These are phyloP conservation scores for Eremomyces bilateralis DNA, from an alignment of 495 filamentous ascomycete species.

Conservation along the genomic window DNA sequence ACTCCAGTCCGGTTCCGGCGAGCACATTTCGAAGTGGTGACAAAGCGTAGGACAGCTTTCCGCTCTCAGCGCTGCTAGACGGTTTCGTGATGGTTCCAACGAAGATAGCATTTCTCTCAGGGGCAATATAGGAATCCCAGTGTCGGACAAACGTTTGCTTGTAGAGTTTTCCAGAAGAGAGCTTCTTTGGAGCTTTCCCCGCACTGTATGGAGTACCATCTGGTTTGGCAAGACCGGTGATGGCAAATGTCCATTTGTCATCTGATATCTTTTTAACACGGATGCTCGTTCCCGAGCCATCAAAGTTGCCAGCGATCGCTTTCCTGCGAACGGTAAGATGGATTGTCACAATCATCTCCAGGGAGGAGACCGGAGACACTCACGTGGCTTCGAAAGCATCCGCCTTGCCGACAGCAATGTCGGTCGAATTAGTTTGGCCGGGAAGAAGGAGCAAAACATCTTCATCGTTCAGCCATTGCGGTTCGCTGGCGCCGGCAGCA, in stretches of 20 bases:
- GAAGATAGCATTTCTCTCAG: constrained; percentile 37
- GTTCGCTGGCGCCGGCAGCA: constrained; percentile 39
- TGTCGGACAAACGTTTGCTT: constrained; percentile 35
- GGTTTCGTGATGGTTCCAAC: constrained; percentile 35
- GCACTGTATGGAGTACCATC: constrained; percentile 35
- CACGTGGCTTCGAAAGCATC: constrained; percentile 8
- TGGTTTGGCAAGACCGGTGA: constrained; percentile 34
- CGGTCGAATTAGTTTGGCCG: constrained; percentile 44
- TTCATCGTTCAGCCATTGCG: constrained; percentile 49
- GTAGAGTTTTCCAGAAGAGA: constrained; percentile 31
- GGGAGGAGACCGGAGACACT: too few relatives aligned
- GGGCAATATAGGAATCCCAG: constrained; percentile 28
- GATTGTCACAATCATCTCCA: constrained; percentile 6
- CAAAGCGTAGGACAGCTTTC: constrained; percentile 24
- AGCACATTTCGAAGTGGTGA: constrained; percentile 34
- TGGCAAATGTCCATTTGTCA: constrained; percentile 45
- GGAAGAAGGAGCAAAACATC: constrained; percentile 42
- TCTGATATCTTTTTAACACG: constrained; percentile 41
- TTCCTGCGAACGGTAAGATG: constrained; percentile 1
- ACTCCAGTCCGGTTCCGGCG: constrained; percentile 31
- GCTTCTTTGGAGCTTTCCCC: constrained; percentile 29
- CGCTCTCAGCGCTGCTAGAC: constrained; percentile 22
- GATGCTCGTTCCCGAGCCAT: constrained; percentile 49
- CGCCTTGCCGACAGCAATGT: constrained; percentile 24
- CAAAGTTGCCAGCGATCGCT: constrained; percentile 38